A percentile compares a stretch with the other conserved stretches of the same genome.
These are phyloP conservation scores for Avena eriantha DNA, from an alignment of 176 grass and related monocot genomes.

Conservation along the genomic window DNA sequence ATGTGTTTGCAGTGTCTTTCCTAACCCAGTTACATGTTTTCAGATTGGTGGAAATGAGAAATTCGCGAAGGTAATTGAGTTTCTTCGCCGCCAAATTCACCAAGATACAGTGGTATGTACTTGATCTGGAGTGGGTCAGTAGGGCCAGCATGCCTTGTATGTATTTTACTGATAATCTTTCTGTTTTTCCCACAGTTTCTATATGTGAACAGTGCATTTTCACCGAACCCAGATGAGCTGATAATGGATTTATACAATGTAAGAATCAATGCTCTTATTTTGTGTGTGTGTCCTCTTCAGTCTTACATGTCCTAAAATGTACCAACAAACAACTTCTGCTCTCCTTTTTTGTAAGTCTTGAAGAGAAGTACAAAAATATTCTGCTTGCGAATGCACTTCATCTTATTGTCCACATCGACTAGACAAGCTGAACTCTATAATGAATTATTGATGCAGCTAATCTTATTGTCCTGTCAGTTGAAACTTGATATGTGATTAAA, in stretches of 20 bases:
- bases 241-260: slow-evolving; percentile 58
- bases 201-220: slow-evolving; percentile 74
- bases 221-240: slow-evolving; percentile 65
- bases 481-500: background rate
- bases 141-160: background rate
- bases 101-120: slow-evolving; percentile 67
- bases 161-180: background rate
- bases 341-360: background rate
- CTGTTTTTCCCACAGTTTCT: slow-evolving; percentile 57
- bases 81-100: slow-evolving; percentile 71
- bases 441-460: background rate
- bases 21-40: background rate
- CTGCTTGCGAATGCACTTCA: background rate
- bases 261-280: background rate
- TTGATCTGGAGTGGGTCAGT: background rate
- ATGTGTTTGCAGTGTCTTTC: background rate
- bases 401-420: background rate
- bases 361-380: background rate
- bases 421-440: background rate
- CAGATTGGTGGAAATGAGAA: slow-evolving; percentile 81
- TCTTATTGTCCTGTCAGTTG: background rate
- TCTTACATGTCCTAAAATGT: background rate
- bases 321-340: background rate
- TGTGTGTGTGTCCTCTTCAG: background rate
- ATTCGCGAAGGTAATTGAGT: slow-evolving; percentile 71